Base-by-base conservation (phyloP, 495 filamentous ascomycete genomes). In the Saxispiralis lemnorum region DNA sequence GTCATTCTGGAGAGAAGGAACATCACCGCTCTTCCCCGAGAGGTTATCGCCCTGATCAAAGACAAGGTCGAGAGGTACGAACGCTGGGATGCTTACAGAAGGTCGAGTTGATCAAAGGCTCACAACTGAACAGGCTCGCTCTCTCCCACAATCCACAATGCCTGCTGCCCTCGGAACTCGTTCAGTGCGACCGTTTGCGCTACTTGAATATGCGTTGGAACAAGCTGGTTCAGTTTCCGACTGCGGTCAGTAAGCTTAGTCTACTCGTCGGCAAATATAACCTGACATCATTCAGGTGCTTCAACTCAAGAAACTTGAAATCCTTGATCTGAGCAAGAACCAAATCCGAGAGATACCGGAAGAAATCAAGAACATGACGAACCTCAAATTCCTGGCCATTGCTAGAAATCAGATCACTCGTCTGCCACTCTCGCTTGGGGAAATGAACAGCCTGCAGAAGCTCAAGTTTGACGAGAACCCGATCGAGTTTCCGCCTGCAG, bases 191-290 rank as follows among this genome's bases (percentile, higher is more conserved):
- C 28, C 80, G 82, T 43, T 69, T 97, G 37, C 83, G 83, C 33
- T 97, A 97, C 56, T 75, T 97, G n/a, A 97, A 97, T 54, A 78
- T 94, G 40, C 69, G 88, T 48, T 77, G 77, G 37, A 97, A 97
- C 56, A 68, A 73, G 43, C 82, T 95, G 43, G 76, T 73, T 49
- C 83, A 93, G 56, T 89, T 97, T 56, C 88, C 88, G 6, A 67
- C 76, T 51, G 76, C 77, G 55, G 85, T 93, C 69, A 62, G 79
- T 68, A 43, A 20, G 38, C 31, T 19, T 20, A 14, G 20, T 7
- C 38, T 7, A 7, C 18, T 13, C 19, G 21, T 28, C 9, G 13
- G 7, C 6, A 3, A 6, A 14, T 7, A 10, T 10, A 20, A 41
- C 11, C 11, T 21, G 16, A 31, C 16, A 7, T 28, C 7, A 16